A percentile compares a stretch with the other conserved stretches of the same genome.
Evolutionary conservation across 495 filamentous ascomycete species (phyloP).

Genomic region (Xylaria telfairii): DNA sequence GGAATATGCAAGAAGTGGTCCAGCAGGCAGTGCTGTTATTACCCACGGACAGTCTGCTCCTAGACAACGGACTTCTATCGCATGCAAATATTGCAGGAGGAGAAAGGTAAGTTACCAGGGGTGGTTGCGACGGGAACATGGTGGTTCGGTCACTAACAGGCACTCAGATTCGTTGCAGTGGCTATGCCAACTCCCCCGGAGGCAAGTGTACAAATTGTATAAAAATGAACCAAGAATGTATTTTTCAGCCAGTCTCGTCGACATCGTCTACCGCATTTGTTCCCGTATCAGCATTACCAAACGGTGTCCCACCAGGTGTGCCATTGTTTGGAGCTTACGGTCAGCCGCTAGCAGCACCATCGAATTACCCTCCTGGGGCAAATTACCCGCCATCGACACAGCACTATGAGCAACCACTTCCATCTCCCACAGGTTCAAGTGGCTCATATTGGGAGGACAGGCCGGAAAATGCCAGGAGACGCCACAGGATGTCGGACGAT

Average conservation of each 20-base stretch:
- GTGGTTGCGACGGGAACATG: background rate
- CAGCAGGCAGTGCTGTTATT: slow-evolving; percentile 38
- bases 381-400: slow-evolving; percentile 36
- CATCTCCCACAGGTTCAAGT: slow-evolving; percentile 42
- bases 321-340: slow-evolving; percentile 58
- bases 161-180: slow-evolving; percentile 57
- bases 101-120: slow-evolving; percentile 48
- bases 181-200: slow-evolving; percentile 55
- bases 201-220: slow-evolving; percentile 59
- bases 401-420: slow-evolving; percentile 46
- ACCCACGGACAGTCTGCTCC: slow-evolving; percentile 48
- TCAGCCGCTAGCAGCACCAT: slow-evolving; percentile 46
- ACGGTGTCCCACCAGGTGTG: slow-evolving; percentile 56
- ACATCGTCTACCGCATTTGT: slow-evolving; percentile 56
- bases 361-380: slow-evolving; percentile 30
- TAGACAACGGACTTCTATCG: slow-evolving; percentile 58
- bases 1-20: slow-evolving; percentile 36
- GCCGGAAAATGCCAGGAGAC: slow-evolving; percentile 36
- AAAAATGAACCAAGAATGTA: slow-evolving; percentile 57
- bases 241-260: slow-evolving; percentile 58
- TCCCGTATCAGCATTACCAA: slow-evolving; percentile 53
- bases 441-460: slow-evolving; percentile 39
- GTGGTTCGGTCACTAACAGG: background rate
- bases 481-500: slow-evolving; percentile 49
- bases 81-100: slow-evolving; percentile 57